A percentile compares a stretch with the other conserved stretches of the same genome.
Conservation (phyloP, 116 monocot species). For the Posidonia oceanica region DNA sequence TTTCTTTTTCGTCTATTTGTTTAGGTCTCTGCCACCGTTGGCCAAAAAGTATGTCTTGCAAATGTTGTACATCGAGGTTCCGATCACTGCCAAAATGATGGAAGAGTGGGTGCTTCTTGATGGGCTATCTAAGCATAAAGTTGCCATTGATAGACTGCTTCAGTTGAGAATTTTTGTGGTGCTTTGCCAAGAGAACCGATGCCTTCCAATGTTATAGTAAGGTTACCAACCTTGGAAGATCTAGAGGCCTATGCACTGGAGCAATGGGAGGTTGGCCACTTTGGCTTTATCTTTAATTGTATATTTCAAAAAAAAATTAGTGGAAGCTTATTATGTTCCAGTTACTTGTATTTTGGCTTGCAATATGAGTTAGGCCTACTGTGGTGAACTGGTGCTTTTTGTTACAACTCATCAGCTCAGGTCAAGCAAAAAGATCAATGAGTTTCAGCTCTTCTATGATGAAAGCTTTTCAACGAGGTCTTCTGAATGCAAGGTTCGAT, state of each 20-base stretch:
- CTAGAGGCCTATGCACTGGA: conserved; percentile 69
- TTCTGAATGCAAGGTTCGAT: conserved; percentile 82
- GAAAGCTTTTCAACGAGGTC: conserved; percentile 86
- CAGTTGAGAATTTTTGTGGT: conserved; percentile 87
- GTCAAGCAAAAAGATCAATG: conserved; percentile 60
- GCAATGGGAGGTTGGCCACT: conserved; percentile 80
- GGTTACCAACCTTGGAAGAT: conserved; percentile 69
- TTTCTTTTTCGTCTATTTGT: not conserved
- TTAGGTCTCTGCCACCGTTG: conserved; percentile 82
- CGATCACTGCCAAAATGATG: conserved; percentile 63
- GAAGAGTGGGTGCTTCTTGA: conserved; percentile 88
- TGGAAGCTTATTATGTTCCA: too few relatives aligned
- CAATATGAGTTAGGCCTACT: not conserved
- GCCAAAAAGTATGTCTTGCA: conserved; percentile 96
- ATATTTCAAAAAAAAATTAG: not conserved
- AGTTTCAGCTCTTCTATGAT: conserved; percentile 89
- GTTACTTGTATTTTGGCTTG: too few relatives aligned
- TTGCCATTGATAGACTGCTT: conserved; percentile 73
- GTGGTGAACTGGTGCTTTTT: conserved; percentile 54
- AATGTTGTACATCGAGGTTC: conserved; percentile 64
- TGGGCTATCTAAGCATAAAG: conserved; percentile 83
- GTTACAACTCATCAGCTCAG: conserved; percentile 88
- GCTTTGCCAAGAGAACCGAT: conserved; percentile 77
- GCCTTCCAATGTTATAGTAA: conserved; percentile 49
- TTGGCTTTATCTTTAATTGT: conserved; percentile 1